Base-by-base conservation (phyloP, 2,329 filamentous ascomycete genomes). In the Capronia epimyces region DNA sequence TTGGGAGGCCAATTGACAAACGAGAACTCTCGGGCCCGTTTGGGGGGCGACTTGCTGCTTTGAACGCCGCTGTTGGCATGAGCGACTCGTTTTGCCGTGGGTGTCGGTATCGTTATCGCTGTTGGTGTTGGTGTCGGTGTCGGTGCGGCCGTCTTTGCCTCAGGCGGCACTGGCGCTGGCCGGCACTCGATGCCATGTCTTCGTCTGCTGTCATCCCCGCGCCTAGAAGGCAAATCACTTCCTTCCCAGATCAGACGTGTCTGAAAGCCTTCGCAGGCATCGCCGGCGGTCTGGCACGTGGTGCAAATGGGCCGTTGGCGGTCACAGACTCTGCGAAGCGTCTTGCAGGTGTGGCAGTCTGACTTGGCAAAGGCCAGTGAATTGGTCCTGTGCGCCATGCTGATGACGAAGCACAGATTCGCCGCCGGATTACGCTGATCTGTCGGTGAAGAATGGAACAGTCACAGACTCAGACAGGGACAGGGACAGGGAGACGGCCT, bases 1-100 rank as follows among this genome's bases (percentile, higher is more conserved):
- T 39, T 39, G 4, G 36, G 36, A 5, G 36, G 36, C 36, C 36
- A 39, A 20, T 21, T 39, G 36, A 39, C 36, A 39, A 39, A 39
- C 3, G 36, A 39, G 16, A 39, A 39, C 15, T 39, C 36, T 39
- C 36, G 15, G 7, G 9, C 36, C 16, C 16, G 36, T 39, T 32
- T 32, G 3, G 7, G 29, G n/a, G 7, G 29, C 7, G 29, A 32
- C 7, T 3, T 32, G 29, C 13, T 32, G 7, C 13, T 32, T n/a
- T 32, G 29, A n/a, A 12, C 3, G 29, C 29, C 13, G 29, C 6
- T 32, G 7, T 32, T 32, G 7, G 29, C 12, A 3, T 8, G 29
- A 12, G 7, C 13, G 12, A n/a, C 29, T 32, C 13, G 29, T 32
- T 27, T 27, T 5, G 24, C 7, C 7, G 7, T 32, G 3, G 7